Evolutionary conservation across 495 filamentous ascomycete species (phyloP).

Genomic region (Neurospora africana): DNA sequence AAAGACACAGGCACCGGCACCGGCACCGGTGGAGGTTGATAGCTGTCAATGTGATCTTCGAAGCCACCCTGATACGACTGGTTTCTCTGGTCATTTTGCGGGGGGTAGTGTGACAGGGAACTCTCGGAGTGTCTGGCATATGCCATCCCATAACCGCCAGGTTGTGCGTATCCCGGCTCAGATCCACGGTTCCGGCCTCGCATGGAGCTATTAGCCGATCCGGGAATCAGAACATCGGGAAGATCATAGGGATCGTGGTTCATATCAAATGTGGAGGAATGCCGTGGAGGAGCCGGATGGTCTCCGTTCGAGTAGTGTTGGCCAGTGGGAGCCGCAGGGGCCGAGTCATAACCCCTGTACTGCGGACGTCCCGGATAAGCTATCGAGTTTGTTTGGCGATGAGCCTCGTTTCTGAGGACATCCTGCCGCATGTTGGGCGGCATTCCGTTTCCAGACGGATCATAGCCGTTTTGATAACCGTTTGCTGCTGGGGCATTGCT

Average conservation of each 20-base stretch:
- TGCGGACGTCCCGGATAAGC: constrained; percentile 37
- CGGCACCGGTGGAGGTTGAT: constrained; percentile 44
- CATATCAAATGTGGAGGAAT: constrained; percentile 38
- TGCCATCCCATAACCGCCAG: constrained; percentile 6
- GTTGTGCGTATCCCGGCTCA: constrained; percentile 18
- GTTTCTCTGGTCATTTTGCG: constrained; percentile 10
- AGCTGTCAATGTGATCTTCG: constrained; percentile 23
- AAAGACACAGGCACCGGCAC: constrained; percentile 54
- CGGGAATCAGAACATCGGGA: background rate
- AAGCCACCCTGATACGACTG: constrained; percentile 22
- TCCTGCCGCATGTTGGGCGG: constrained; percentile 37
- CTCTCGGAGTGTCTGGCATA: constrained; percentile 19
- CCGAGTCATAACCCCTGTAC: constrained; percentile 35
- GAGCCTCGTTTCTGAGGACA: constrained; percentile 37
- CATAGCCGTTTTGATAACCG: constrained; percentile 22
- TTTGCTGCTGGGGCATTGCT: constrained; percentile 26
- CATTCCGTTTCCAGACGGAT: constrained; percentile 20
- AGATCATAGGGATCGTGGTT: constrained; percentile 24
- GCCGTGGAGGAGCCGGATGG: constrained; percentile 26
- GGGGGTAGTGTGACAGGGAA: constrained; percentile 9
- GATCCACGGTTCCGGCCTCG: background rate
- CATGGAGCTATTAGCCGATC: background rate
- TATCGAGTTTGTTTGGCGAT: constrained; percentile 29
- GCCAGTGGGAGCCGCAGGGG: constrained; percentile 21
- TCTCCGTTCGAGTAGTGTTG: constrained; percentile 22